phyloP scores from a whole-genome alignment of 2,329 filamentous ascomycete genomes.

The Neofusicoccum cordaticola region DNA sequence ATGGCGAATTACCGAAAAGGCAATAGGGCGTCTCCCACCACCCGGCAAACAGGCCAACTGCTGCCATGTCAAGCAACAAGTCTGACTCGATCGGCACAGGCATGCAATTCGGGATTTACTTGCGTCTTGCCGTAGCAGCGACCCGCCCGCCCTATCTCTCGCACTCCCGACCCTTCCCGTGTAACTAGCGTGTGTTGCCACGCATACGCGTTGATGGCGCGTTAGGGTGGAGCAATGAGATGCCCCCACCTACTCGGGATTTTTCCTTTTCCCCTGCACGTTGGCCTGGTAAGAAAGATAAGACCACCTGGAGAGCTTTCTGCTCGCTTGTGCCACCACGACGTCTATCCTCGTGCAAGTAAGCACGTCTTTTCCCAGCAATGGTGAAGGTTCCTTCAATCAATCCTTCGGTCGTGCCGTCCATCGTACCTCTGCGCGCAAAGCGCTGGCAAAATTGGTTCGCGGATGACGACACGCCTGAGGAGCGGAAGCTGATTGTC shows the following conservation, averaged over 20 bases:
- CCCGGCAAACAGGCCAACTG: not conserved
- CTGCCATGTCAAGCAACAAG: not conserved
- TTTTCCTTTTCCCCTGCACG: not conserved
- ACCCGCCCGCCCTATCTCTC: not conserved
- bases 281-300: not conserved
- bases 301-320: not conserved
- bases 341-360: not conserved
- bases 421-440: not conserved
- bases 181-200: not conserved
- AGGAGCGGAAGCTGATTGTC: slow-evolving; percentile 52
- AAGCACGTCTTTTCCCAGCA: not conserved
- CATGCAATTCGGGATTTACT: not conserved
- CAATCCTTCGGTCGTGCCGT: not conserved
- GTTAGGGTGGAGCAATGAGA: slow-evolving; percentile 7
- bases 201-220: not conserved
- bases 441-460: slow-evolving; percentile 23
- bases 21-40: not conserved
- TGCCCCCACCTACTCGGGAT: not conserved
- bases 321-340: not conserved
- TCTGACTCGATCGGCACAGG: not conserved
- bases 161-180: not conserved
- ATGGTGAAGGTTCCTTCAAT: not conserved
- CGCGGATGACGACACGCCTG: slow-evolving; percentile 44
- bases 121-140: not conserved
- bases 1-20: slow-evolving; percentile 12